Evolutionary conservation across 2,329 filamentous ascomycete genomes (phyloP), one percentile per base, ranked within the genome.

Genomic region (Colletotrichum sp.): DNA sequence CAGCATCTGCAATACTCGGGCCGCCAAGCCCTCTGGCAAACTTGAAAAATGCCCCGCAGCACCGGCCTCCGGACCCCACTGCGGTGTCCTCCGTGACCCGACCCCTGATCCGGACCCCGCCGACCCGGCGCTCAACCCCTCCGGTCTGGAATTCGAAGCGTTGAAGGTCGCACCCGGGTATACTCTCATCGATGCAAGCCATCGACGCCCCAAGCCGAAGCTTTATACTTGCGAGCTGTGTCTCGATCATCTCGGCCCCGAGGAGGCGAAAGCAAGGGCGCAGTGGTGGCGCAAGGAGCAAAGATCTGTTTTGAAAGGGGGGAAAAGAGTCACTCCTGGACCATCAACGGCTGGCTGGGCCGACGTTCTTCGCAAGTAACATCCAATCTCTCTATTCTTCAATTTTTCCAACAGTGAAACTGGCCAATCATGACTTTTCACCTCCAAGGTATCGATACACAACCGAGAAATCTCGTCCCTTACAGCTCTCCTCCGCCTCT

Each of bases 381-480:
- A 39, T 21, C 18, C 49, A 8, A 5, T 55, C 16, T 69, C 44
- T 24, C 7, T 64, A 9, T 21, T 52, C 44, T 24, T 52, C n/a
- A 52, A 13, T 13, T 52, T 4, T 21, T 12, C 44, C 15, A 21
- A 52, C 44, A 52, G n/a, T 6, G 10, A 21, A 8, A 52, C n/a
- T 52, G 10, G 44, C n/a, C 44, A 52, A 52, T 52, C 44, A 52
- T 52, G 77, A 77, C 80, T 91, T 89, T 80, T 89, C 88, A 3
- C 90, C 89, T 1, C 89, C 90, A 57, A 96, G 81, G 86, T 93
- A 95, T 80, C 93, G 89, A 83, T 96, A 97, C 10, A 97, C 92
- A 9, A 96, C 94, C 1, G 94, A 96, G 84, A 97, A 97, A 82
- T 97, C 95, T 75, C 93, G 91, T 1, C 94, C 94, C 78, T 91